phyloP scores from a whole-genome alignment of 345 rosid species.

The Ailanthus altissimus region DNA sequence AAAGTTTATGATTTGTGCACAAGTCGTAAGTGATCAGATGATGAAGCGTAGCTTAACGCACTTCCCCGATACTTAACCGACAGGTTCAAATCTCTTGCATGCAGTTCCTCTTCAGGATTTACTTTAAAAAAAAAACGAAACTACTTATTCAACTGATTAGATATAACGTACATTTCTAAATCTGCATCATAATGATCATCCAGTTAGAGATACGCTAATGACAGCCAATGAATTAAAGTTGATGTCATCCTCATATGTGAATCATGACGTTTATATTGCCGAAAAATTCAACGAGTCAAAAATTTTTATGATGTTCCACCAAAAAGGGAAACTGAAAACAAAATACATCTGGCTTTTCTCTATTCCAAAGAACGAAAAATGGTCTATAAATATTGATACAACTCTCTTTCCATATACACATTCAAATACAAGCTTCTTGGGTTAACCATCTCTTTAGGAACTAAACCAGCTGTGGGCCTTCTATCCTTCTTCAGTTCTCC shows the following conservation, averaged over 20 bases:
- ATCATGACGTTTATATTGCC: neutral
- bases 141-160: neutral
- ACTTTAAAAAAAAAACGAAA: neutral
- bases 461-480: neutral
- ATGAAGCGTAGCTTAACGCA: no score
- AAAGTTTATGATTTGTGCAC: neutral
- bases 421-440: conserved; percentile 6
- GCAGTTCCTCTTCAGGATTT: neutral
- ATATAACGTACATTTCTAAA: neutral
- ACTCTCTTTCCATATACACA: neutral
- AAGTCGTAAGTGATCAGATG: neutral
- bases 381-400: neutral
- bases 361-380: neutral
- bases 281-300: neutral
- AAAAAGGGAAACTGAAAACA: neutral
- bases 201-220: neutral
- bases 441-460: neutral
- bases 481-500: neutral
- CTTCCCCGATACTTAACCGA: no score
- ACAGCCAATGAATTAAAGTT: neutral
- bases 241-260: neutral
- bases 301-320: neutral
- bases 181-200: neutral
- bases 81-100: no score
- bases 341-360: conserved; percentile 1